Evolutionary conservation across 2,329 filamentous ascomycete genomes (phyloP).

Genomic region (Neofusicoccum laricinum): DNA sequence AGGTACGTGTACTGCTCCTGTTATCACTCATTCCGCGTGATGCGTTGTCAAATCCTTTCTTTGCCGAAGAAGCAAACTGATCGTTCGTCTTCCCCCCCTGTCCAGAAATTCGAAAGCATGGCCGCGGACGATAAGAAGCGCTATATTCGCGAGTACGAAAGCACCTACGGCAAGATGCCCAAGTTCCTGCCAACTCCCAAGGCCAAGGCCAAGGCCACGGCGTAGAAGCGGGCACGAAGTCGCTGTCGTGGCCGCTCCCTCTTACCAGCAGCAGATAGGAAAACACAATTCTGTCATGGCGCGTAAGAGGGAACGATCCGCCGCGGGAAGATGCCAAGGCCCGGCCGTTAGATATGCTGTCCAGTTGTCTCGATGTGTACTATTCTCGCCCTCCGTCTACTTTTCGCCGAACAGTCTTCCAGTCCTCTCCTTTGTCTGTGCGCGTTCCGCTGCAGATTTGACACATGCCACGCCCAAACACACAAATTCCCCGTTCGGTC

Average conservation of each 20-base stretch:
- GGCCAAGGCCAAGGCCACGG: neutral
- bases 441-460: too few species aligned
- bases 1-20: conserved; percentile 35
- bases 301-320: neutral
- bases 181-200: neutral
- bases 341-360: neutral
- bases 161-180: conserved; percentile 24
- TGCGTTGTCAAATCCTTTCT: neutral
- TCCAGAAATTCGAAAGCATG: conserved; percentile 30
- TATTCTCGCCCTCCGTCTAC: neutral
- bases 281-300: neutral
- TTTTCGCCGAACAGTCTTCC: neutral
- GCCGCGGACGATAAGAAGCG: conserved; percentile 23
- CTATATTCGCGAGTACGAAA: conserved; percentile 30
- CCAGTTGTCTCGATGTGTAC: neutral
- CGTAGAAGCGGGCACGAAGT: neutral
- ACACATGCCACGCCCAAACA: too few species aligned
- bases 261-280: too few species aligned
- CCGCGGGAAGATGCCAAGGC: neutral
- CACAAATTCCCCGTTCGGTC: too few species aligned
- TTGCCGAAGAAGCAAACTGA: conserved; percentile 22
- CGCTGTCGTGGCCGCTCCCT: too few species aligned
- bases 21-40: neutral
- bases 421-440: too few species aligned
- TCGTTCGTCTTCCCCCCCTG: neutral